Conservation (phyloP, 1,284 basidiomycete species). For the Caloboletus inedulis region DNA sequence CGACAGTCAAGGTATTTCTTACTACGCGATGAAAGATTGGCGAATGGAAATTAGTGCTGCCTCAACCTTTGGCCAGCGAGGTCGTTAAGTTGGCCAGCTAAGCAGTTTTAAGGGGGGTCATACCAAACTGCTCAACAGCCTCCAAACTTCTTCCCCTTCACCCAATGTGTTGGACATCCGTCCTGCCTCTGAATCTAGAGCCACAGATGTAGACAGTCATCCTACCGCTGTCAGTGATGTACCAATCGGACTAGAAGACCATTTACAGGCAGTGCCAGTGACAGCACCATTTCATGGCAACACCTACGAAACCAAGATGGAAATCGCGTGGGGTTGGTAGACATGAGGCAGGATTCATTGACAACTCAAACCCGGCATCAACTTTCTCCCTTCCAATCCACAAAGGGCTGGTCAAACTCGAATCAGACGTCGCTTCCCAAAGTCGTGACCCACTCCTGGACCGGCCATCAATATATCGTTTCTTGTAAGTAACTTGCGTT, state of each 20-base stretch:
- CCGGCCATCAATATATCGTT: background rate
- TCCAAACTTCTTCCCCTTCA: background rate
- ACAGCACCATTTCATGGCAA: background rate
- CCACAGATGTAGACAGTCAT: background rate
- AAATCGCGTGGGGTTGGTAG: conserved; percentile 11
- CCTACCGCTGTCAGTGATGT: background rate
- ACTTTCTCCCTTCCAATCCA: background rate
- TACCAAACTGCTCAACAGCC: background rate
- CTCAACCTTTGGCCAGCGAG: background rate
- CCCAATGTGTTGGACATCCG: too few species aligned
- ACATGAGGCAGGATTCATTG: conserved; percentile 21
- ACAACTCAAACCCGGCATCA: background rate
- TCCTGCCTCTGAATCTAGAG: background rate
- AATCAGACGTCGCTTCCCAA: background rate
- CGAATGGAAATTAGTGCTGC: background rate
- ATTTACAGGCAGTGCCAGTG: background rate
- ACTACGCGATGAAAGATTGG: background rate
- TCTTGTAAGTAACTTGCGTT: conserved; percentile 8
- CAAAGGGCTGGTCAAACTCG: background rate
- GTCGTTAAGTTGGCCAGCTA: background rate
- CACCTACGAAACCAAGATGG: conserved; percentile 10
- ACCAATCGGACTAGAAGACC: background rate
- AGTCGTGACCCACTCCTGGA: background rate
- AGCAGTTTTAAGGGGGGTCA: background rate
- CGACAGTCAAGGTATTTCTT: too few species aligned